Evolutionary conservation across 306 rosid genomes (phyloP), one percentile per base, ranked within the genome.

Genomic region (Ochetophila trinervis): DNA sequence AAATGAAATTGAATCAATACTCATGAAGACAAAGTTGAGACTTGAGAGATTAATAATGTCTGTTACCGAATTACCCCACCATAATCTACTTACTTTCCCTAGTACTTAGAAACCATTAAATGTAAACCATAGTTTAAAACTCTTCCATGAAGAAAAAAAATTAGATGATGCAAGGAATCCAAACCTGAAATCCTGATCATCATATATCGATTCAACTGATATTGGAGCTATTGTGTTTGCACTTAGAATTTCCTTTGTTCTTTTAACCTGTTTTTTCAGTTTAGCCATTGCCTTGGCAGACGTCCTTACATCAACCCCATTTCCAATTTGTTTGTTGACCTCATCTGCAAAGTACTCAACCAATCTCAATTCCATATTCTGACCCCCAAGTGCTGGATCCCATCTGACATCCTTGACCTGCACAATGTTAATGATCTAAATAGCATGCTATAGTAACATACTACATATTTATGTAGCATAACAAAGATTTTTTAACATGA

Each of bases 321-420:
- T 82, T 40, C 96, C 99, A 72, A 84, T 86, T 82, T 93, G 91
- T 74, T 82, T 80, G 71, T 93, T 93, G 82, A 93, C 90, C 83
- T 93, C 91, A 57, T 78, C 79, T 20, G 97, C 97, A 73, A 93
- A 93, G 79, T 90, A 71, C 72, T 93, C 99, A 52, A 93, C 97
- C 81, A 93, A 76, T 49, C 88, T 84, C 63, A 90, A 23, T 72
- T 93, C 99, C 96, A 90, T 77, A 60, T 79, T 66, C 83, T 88
- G 97, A 59, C 99, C 99, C 58, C 99, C 99, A 60, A 93, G 82
- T 71, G 87, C 91, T 10, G 99, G 83, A 75, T 81, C 77, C 99
- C 99, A 93, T 64, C 89, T 84, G n/a, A 93, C 94, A 72, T 93
- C 99, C 90, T 87, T 86, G 66, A 93, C 97, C 97, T 91, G 78